Base-by-base conservation (phyloP, 139 green algal genomes). In the Closterium sp. region DNA sequence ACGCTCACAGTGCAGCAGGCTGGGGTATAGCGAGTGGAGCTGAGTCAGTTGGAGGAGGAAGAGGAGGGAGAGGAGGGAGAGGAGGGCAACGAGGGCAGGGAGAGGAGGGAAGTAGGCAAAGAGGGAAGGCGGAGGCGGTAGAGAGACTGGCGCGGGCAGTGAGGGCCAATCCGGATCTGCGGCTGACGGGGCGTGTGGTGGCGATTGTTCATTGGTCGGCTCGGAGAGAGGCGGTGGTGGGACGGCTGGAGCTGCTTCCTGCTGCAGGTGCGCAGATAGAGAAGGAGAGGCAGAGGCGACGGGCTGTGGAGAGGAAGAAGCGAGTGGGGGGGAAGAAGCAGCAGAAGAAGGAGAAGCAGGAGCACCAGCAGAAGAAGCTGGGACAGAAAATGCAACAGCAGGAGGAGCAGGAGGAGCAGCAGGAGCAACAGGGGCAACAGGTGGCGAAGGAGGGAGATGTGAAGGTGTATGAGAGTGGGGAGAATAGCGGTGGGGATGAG, bases 401-500 rank as follows among this genome's bases (percentile, higher is more conserved):
- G 70, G 85, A 42, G 29, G 62, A 29, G 38, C 85, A 50, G 22
- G 31, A 45, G 27, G 27, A 85, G 9, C 31, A 93, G 19, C 22
- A 88, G 86, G 7, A 93, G 73, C 91, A 93, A 0, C 21, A 92
- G 9, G 22, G 9, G 85, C 28, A 90, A 3, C 27, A 22, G 89
- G 79, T 85, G 9, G 2, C n/a, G 5, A 29, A 31, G 27, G 88
- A 85, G 38, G 45, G 32, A 5, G 24, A 38, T 4, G 22, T n/a
- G 24, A 90, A 91, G 34, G 89, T 19, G 1, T 3, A 42, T 90
- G 70, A 7, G 19, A 31, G 29, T 10, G 22, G n/a, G n/a, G 70
- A 9, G 19, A 5, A 34, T 28, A 31, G 28, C 27, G 34, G n/a
- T 19, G 70, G 89, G 0, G 70, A 70, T 34, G 62, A 79, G 32